Base-by-base conservation (phyloP, 257 asterid genomes). In the Ilex asprella region DNA sequence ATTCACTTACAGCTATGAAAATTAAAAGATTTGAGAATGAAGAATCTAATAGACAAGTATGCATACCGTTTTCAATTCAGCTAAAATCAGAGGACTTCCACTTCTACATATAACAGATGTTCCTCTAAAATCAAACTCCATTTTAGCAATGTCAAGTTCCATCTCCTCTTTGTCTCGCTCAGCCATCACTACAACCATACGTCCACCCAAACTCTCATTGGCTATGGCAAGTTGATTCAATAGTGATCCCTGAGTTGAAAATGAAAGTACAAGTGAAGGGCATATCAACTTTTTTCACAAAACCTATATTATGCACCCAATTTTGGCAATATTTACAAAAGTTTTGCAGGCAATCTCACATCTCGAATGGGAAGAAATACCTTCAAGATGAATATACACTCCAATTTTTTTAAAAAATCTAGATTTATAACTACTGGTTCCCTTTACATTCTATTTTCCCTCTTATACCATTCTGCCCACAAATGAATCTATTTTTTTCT, bases 81-180 rank as follows among this genome's bases (percentile, higher is more conserved):
- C 97, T 78, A 89, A 78, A 72, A 89, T 89, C 74, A 89, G 70
- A 72, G 97, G 95, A 79, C 97, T 82, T 46, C 97, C 97, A 51
- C 89, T 86, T 79, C 95, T 84, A 75, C 97, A 89, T 76, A 89
- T 86, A 54, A 89, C 97, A 67, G 95, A 84, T 70, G 94, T 86
- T 81, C 95, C 97, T 75, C 86, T 75, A 62, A 89, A 89, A 78
- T 86, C 84, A 72, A 89, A 86, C 75, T 89, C 94, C 97, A 89
- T 89, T 78, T 86, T 89, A 39, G 81, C 84, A 75, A 86, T 89
- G 85, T 86, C 97, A 72, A 89, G 85, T 70, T 89, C 97, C 97
- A 89, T 86, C 79, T 86, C 95, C 77, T 89, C 97, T 81, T 89
- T 89, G 90, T 89, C 97, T 16, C 86, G 88, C 70, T 89, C 95